Conservation (phyloP, 306 rosid genomes). For the Coriaria nepalensis region DNA sequence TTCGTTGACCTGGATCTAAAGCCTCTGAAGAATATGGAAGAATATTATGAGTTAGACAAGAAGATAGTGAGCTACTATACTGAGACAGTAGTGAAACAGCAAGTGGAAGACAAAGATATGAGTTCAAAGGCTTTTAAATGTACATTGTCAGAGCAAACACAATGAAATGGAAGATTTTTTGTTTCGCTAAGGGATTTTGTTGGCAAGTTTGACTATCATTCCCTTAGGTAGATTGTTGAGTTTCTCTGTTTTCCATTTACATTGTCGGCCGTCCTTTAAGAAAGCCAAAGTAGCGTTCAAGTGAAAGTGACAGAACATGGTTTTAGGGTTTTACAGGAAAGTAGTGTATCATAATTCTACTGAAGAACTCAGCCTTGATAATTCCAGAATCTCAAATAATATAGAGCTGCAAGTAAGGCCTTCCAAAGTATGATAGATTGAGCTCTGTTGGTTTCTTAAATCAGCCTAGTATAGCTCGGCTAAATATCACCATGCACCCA, state of each 20-base stretch:
- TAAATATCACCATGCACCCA: too few species aligned
- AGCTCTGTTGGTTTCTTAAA: too few species aligned
- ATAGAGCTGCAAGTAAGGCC: too few species aligned
- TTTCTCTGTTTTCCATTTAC: background rate
- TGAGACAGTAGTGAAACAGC: conserved; percentile 38
- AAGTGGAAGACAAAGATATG: conserved; percentile 26
- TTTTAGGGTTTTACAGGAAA: conserved; percentile 15
- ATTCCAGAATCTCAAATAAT: too few species aligned
- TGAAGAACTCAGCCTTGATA: background rate
- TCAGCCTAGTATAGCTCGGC: too few species aligned
- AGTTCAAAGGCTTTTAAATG: conserved; percentile 18
- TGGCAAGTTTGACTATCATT: background rate
- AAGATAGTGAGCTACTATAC: conserved; percentile 67
- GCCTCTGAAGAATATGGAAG: conserved; percentile 70
- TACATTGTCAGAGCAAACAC: conserved; percentile 17
- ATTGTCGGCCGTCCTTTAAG: background rate
- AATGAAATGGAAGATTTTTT: conserved; percentile 20
- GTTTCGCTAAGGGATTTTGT: too few species aligned
- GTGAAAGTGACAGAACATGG: conserved; percentile 10
- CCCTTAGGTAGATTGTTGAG: conserved; percentile 15
- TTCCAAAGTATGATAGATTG: too few species aligned
- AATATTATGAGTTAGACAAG: conserved; percentile 74
- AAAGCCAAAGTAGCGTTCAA: conserved; percentile 1
- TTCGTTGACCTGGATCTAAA: conserved; percentile 90
- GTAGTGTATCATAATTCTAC: conserved; percentile 16